A percentile compares a stretch with the other conserved stretches of the same genome.
phyloP scores from a whole-genome alignment of 1,284 basidiomycete genomes.

The Sporisorium reilianum region DNA sequence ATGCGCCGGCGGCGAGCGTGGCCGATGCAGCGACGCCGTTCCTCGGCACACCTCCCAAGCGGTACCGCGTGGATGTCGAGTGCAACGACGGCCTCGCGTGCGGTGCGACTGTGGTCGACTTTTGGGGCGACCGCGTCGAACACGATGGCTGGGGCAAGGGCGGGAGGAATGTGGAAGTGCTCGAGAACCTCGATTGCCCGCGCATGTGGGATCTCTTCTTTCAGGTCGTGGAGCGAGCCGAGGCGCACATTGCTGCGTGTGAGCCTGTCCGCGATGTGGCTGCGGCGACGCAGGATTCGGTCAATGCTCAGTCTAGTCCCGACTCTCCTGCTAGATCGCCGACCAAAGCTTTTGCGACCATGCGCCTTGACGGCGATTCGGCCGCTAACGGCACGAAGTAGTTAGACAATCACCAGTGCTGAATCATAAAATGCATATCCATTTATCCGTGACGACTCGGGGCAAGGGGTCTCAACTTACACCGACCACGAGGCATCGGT shows the following conservation, averaged over 20 bases:
- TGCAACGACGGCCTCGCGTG: constrained; percentile 45
- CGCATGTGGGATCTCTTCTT: constrained; percentile 60
- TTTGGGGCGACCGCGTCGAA: constrained; percentile 47
- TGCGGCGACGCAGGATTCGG: background rate
- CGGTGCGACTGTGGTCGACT: constrained; percentile 63
- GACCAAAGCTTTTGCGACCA: constrained; percentile 14
- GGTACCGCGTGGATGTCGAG: constrained; percentile 59
- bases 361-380: constrained; percentile 23
- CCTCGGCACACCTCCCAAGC: constrained; percentile 32
- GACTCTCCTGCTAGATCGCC: constrained; percentile 26
- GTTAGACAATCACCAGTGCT: background rate
- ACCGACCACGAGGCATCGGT: background rate
- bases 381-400: constrained; percentile 4
- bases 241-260: constrained; percentile 36
- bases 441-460: background rate
- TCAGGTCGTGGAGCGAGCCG: constrained; percentile 51
- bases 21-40: background rate
- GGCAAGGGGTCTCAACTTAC: background rate
- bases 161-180: constrained; percentile 58
- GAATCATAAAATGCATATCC: background rate
- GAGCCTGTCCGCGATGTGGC: constrained; percentile 4
- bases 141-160: constrained; percentile 56
- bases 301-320: constrained; percentile 9
- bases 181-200: constrained; percentile 55
- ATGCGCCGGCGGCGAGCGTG: constrained; percentile 4